Base-by-base conservation (phyloP, 2,329 filamentous ascomycete genomes). In the Aspergillus carbonarius region DNA sequence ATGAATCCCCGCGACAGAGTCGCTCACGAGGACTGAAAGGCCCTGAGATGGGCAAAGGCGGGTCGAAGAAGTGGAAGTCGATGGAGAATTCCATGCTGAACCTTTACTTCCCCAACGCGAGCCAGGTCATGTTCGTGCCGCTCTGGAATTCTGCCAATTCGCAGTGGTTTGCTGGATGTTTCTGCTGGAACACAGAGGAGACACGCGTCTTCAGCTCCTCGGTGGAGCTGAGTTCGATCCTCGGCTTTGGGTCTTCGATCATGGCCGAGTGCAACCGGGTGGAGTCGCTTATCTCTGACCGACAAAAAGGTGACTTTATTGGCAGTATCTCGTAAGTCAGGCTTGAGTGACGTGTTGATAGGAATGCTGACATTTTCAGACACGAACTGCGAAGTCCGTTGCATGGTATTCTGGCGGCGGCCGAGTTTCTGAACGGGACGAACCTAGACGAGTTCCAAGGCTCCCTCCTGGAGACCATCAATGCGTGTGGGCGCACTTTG, bases 51-150 rank as follows among this genome's bases (percentile, higher is more conserved):
- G 58, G 65, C n/a, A 70, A 66, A 18, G 53, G 63, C 5, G 48
- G 60, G 13, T 60, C 60, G 4, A 73, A 67, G 55, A 70, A 68
- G 48, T 68, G 72, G 65, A 67, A 71, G 63, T 68, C 71, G 49
- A 56, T 69, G 17, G 71, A 81, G 66, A 76, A 75, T 50, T 65
- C 68, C 5, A 64, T 76, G 46, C 67, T 82, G 8, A 75, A 76
- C 25, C 69, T 72, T 18, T 76, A 78, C 55, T 82, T 84, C 48
- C 81, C 81, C 0, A 73, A 72, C 20, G 78, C 79, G 1, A 71
- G 75, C 1, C 80, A 80, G 50, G 70, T 84, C 5, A 74, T 82
- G 3, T 83, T 83, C 57, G 69, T 83, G 5, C 81, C 82, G 0
- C 63, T 83, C 0, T 83, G 80, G 78, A 82, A 83, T 63, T 75